Evolutionary conservation across 352 stramenopile species (phyloP).

Genomic region (Globisporangium lucens): DNA sequence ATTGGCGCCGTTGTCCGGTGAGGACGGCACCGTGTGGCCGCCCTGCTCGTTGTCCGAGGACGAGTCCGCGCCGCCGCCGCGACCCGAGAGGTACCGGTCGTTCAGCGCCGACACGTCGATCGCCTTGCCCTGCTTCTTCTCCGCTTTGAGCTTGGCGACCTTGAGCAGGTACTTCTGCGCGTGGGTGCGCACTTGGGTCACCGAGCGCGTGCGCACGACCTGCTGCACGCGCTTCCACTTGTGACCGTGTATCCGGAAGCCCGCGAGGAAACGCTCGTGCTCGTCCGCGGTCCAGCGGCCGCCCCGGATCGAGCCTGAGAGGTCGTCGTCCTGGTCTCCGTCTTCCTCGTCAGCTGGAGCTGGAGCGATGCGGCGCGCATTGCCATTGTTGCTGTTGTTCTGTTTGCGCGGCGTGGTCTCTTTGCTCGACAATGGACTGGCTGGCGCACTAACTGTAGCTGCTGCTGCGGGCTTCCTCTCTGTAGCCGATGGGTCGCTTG

Average conservation of each 20-base stretch:
- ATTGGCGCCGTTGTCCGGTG: constrained; percentile 26
- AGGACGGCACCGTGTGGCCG: constrained; percentile 32
- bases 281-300: constrained; percentile 84
- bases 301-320: constrained; percentile 57
- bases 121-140: constrained; percentile 56
- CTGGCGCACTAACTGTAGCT: background rate
- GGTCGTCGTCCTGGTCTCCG: constrained; percentile 46
- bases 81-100: constrained; percentile 18
- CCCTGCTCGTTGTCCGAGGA: constrained; percentile 24
- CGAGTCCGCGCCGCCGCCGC: constrained; percentile 12
- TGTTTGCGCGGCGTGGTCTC: constrained; percentile 17
- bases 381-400: constrained; percentile 11
- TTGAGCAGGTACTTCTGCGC: constrained; percentile 89
- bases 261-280: constrained; percentile 82
- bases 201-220: constrained; percentile 82
- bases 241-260: constrained; percentile 85
- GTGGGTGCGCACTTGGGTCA: constrained; percentile 87
- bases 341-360: constrained; percentile 71
- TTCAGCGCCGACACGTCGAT: constrained; percentile 18
- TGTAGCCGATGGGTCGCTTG: constrained; percentile 5
- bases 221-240: constrained; percentile 91
- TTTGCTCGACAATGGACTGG: constrained; percentile 4
- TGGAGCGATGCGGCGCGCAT: constrained; percentile 38
- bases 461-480: background rate
- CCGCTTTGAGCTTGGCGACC: constrained; percentile 84